Evolutionary conservation across 495 filamentous ascomycete species (phyloP), one percentile per base, ranked within the genome.

Genomic region (Melanomma pulvis-pyrius): DNA sequence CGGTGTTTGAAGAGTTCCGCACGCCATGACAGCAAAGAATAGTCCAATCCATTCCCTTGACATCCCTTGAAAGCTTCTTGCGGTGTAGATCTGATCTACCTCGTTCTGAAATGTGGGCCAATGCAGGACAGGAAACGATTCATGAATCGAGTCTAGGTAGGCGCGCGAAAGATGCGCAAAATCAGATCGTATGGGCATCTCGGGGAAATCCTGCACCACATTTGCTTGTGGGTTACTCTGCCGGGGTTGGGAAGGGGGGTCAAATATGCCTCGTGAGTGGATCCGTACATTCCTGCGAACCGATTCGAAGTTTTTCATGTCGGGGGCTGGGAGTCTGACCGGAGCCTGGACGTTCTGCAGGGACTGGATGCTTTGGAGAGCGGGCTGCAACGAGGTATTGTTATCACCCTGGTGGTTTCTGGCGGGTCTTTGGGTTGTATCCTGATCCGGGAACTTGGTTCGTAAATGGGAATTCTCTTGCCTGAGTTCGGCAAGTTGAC

Each of bases 21-120:
- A 88, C 1, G 93, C 92, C 57, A 98, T 83, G 1, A 96, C 87
- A 12, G 87, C 88, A 73, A 92, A 97, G 64, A 98, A 84, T 39
- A 96, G 80, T 12, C 92, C 88, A 50, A 86, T 83, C 89, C 93
- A 97, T 57, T 88, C 85, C 34, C 85, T 84, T 9, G 87, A 81
- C n/a, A 87, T 83, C 9, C 83, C 84, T 49, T 84, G 79, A 39
- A 93, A 79, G 47, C 83, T 80, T 15, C 87, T 87, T 25, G 80
- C 76, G 48, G 82, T 86, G 76, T 97, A 97, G 21, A 93, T 80
- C 19, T 83, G 79, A 34, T 96, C 91, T 68, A 92, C 91, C 54
- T 92, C 84, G 55, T 84, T 79, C 57, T 85, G 79, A 71, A 98
- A 96, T 8, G 82, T 87, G 5, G 90, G 89, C 94, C 93, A 98